Percentiles rank a stretch among this genome's conserved stretches.
Evolutionary conservation across 1,284 basidiomycete genomes (phyloP).

Genomic region (Irpex rosettiformis): DNA sequence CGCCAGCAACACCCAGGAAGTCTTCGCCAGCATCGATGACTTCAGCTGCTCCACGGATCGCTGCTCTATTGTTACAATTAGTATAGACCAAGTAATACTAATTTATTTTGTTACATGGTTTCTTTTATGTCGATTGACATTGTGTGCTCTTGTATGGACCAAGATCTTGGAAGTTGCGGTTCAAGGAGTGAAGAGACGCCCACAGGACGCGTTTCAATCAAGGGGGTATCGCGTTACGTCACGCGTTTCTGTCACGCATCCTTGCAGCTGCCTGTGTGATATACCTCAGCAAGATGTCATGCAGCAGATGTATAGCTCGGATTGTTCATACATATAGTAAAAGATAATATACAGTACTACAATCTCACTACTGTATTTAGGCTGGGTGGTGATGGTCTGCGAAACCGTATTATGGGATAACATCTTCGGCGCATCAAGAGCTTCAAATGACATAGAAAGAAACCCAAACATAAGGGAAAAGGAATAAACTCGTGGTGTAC

Average conservation of each 20-base stretch:
- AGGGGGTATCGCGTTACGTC: constrained; percentile 5
- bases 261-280: background rate
- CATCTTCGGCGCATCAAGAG: too few relatives aligned
- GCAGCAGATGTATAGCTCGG: too few relatives aligned
- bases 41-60: constrained; percentile 58
- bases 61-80: constrained; percentile 40
- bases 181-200: background rate
- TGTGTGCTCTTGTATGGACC: background rate
- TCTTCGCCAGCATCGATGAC: constrained; percentile 75
- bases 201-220: background rate
- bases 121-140: constrained; percentile 27
- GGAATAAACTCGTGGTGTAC: too few relatives aligned
- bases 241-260: background rate
- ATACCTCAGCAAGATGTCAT: background rate
- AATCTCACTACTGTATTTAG: too few relatives aligned
- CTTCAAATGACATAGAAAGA: too few relatives aligned
- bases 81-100: background rate
- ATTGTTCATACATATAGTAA: too few relatives aligned
- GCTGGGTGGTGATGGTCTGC: too few relatives aligned
- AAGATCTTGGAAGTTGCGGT: background rate
- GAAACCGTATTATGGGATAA: too few relatives aligned
- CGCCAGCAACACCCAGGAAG: constrained; percentile 64
- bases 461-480: too few relatives aligned
- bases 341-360: too few relatives aligned
- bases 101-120: constrained; percentile 17